Conservation (phyloP, 1,139 yeast species). For the Zygoascus sp. region DNA sequence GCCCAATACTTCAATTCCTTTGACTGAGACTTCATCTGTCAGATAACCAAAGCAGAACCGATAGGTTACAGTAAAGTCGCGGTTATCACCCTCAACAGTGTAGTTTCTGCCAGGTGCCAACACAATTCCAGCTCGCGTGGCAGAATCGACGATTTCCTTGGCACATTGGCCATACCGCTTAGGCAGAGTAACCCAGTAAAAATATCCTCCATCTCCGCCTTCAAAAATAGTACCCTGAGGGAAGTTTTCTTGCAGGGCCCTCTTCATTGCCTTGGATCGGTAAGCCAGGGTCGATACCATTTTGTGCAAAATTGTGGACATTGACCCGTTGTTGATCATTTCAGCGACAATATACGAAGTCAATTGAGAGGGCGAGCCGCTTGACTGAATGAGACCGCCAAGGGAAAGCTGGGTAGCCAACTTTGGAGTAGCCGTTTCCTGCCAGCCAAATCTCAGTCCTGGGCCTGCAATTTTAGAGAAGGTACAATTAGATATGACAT, state of each 20-base stretch:
- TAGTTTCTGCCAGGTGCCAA: constrained; percentile 72
- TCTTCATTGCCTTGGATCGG: constrained; percentile 45
- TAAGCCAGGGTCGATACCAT: constrained; percentile 46
- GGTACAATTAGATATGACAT: constrained; percentile 73
- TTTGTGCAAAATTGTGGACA: constrained; percentile 47
- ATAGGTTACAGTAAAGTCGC: constrained; percentile 49
- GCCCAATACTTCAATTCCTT: constrained; percentile 68
- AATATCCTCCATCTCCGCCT: constrained; percentile 89
- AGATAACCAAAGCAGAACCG: constrained; percentile 36
- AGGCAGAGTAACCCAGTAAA: constrained; percentile 77
- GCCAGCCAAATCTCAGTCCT: constrained; percentile 85
- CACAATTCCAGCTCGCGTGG: constrained; percentile 49
- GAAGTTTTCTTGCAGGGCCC: constrained; percentile 44
- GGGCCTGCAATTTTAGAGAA: constrained; percentile 85
- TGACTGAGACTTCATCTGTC: constrained; percentile 45
- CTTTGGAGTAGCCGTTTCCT: constrained; percentile 60
- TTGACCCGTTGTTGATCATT: constrained; percentile 48
- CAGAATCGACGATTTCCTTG: constrained; percentile 40
- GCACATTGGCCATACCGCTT: constrained; percentile 37
- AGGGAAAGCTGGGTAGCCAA: constrained; percentile 60
- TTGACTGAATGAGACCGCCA: constrained; percentile 82
- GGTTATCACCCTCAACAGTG: constrained; percentile 54
- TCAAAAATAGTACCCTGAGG: constrained; percentile 50
- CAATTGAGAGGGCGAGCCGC: constrained; percentile 85
- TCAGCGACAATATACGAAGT: constrained; percentile 66